These are phyloP conservation scores for Trichosporon sp. DNA, from an alignment of 1,284 basidiomycete genomes.

Conservation along the genomic window DNA sequence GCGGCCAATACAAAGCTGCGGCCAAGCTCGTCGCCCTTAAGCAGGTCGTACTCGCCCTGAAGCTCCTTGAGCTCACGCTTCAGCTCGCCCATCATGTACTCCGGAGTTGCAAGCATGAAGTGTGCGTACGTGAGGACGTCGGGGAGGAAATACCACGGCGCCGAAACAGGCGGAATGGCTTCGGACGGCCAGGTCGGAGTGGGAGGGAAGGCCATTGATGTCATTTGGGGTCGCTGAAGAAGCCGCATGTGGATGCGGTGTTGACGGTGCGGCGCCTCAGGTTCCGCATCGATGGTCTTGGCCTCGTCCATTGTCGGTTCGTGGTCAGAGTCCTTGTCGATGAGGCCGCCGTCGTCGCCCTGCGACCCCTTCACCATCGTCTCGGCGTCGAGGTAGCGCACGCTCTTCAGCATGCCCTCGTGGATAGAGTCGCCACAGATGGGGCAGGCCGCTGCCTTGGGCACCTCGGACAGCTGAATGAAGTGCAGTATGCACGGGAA, in stretches of 20 bases:
- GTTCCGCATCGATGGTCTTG: constrained; percentile 48
- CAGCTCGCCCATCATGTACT: constrained; percentile 69
- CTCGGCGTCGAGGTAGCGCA: constrained; percentile 54
- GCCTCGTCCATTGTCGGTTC: constrained; percentile 13
- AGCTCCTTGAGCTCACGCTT: constrained; percentile 69
- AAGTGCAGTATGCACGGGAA: constrained; percentile 61
- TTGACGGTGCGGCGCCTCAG: not conserved
- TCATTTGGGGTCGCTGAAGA: constrained; percentile 87
- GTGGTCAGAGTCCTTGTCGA: constrained; percentile 1
- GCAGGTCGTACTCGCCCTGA: constrained; percentile 51
- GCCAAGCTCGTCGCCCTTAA: constrained; percentile 67
- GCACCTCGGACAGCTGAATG: constrained; percentile 70
- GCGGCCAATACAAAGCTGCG: constrained; percentile 75
- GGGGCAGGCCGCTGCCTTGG: constrained; percentile 83
- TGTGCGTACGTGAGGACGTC: constrained; percentile 84
- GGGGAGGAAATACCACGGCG: constrained; percentile 92
- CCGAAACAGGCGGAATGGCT: constrained; percentile 72
- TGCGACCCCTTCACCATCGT: constrained; percentile 33
- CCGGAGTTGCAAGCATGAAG: constrained; percentile 92
- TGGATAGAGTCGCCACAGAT: constrained; percentile 94
- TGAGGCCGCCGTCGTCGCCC: constrained; percentile 22
- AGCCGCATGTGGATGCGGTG: constrained; percentile 71
- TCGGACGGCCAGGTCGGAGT: constrained; percentile 91
- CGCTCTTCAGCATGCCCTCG: constrained; percentile 84
- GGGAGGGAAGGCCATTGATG: constrained; percentile 88